Conservation (phyloP, 768 basidiomycete genomes). For the Lactarius sanguifluus region DNA sequence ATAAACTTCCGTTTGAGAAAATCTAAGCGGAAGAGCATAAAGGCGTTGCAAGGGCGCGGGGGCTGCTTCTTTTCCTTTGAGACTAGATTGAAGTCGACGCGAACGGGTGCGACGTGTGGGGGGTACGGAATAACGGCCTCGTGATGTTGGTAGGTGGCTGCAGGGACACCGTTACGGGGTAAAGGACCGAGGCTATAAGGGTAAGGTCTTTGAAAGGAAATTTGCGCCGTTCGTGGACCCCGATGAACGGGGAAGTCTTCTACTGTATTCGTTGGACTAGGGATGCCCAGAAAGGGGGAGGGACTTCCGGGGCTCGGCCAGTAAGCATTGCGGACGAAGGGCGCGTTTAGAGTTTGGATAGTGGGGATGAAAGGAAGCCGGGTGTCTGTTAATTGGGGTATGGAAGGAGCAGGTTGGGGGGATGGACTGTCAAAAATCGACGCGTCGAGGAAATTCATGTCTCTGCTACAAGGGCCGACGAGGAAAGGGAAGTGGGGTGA, state of each 20-base stretch:
- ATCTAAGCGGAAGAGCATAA: conserved; percentile 57
- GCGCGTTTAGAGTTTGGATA: not conserved
- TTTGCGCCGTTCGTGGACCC: not conserved
- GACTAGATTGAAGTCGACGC: not conserved
- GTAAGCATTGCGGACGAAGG: not conserved
- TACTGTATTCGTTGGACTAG: not conserved
- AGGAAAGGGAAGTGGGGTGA: not conserved
- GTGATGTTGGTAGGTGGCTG: not conserved
- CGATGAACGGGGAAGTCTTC: not conserved
- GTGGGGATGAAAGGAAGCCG: conserved; percentile 6
- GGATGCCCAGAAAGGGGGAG: not conserved
- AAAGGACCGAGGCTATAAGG: not conserved
- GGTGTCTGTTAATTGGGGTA: not conserved
- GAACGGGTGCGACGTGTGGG: not conserved
- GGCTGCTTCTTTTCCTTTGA: conserved; percentile 36
- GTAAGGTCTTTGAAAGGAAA: not conserved
- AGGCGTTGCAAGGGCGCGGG: conserved; percentile 55
- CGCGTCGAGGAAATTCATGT: conserved; percentile 1
- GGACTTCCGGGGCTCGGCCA: not conserved
- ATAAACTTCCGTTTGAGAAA: conserved; percentile 46
- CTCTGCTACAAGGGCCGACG: not conserved
- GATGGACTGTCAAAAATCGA: not conserved
- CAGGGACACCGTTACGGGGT: not conserved
- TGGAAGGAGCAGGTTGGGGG: not conserved
- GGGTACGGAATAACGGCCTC: not conserved